Conservation (phyloP, 495 filamentous ascomycete species). For the Neurospora cerealis region DNA sequence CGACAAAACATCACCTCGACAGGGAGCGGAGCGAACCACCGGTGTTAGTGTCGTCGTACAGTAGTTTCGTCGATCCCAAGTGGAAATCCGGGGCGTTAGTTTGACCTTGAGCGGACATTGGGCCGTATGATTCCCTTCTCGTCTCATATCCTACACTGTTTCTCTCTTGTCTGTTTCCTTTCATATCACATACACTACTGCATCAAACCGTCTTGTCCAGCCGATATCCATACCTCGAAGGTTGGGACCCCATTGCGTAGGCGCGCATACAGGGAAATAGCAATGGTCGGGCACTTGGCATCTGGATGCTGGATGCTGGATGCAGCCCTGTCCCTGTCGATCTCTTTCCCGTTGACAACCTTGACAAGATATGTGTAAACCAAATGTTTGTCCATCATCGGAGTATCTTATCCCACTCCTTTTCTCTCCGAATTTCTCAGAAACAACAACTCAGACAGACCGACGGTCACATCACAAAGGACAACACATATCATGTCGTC, state of each 20-base stretch:
- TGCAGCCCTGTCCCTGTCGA: not conserved
- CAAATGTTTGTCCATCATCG: not conserved
- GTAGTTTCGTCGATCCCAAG: not conserved
- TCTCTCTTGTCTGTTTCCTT: not conserved
- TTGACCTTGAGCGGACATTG: not conserved
- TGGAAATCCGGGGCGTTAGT: not conserved
- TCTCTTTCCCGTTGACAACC: not conserved
- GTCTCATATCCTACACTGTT: not conserved
- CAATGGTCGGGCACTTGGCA: not conserved
- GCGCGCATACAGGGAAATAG: not conserved
- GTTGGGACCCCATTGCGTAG: not conserved
- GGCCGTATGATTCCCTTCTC: not conserved
- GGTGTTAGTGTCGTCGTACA: not conserved
- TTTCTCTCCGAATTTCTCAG: not conserved
- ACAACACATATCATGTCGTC: not conserved
- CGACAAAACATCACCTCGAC: not conserved
- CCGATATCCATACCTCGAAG: not conserved
- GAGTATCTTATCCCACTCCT: not conserved
- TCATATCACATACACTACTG: not conserved
- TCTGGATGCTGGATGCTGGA: not conserved
- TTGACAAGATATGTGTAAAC: not conserved
- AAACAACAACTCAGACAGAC: not conserved
- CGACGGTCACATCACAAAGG: not conserved
- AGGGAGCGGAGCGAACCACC: not conserved
- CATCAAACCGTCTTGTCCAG: not conserved